These are phyloP conservation scores for Excoecaria agallocha DNA, from an alignment of 345 rosid genomes.

Conservation along the genomic window DNA sequence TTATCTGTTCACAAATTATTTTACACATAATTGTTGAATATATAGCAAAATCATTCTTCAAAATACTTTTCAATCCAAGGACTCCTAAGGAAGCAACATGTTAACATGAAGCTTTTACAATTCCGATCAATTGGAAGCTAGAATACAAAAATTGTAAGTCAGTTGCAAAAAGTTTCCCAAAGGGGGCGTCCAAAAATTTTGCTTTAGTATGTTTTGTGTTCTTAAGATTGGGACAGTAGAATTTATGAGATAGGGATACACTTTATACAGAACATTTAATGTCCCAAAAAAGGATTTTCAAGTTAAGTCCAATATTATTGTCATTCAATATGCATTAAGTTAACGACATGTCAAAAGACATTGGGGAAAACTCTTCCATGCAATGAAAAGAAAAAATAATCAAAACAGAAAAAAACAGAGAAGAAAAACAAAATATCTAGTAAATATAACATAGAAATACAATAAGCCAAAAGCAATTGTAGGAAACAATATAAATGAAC, in stretches of 20 bases:
- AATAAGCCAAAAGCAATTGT: neutral
- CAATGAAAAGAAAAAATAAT: neutral
- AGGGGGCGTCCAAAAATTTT: too few relatives aligned
- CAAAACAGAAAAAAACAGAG: neutral
- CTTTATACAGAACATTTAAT: neutral
- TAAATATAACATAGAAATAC: neutral
- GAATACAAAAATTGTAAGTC: too few relatives aligned
- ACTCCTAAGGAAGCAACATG: neutral
- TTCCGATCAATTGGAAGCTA: too few relatives aligned
- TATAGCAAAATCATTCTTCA: neutral
- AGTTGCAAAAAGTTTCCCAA: too few relatives aligned
- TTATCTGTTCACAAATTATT: neutral
- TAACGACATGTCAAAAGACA: neutral
- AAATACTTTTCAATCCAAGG: neutral
- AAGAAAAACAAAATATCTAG: neutral
- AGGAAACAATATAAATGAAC: neutral
- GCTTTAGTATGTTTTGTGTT: too few relatives aligned
- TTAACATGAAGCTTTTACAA: too few relatives aligned
- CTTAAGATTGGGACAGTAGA: too few relatives aligned
- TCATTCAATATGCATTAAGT: neutral
- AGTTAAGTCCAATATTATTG: neutral
- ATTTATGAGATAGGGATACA: neutral
- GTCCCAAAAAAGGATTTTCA: neutral
- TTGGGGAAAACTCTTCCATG: neutral
- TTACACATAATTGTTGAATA: neutral